Conservation (phyloP, 108 stramenopile species). For the Cafeteria roenbergensis region DNA sequence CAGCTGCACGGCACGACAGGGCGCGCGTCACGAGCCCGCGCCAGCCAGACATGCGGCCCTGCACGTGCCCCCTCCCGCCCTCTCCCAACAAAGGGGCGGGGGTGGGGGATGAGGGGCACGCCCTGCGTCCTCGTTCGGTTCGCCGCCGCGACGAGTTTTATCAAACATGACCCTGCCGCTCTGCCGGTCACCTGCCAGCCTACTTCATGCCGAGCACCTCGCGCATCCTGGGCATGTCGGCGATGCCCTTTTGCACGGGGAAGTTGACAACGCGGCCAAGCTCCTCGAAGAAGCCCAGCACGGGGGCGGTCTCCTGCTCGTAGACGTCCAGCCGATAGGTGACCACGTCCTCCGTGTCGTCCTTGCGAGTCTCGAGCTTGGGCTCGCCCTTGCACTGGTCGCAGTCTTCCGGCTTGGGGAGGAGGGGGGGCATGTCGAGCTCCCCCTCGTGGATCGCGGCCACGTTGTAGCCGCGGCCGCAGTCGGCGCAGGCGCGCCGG, state of each 20-base stretch:
- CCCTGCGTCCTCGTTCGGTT: too few relatives aligned
- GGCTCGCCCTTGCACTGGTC: conserved; percentile 11
- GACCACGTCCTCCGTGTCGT: conserved; percentile 19
- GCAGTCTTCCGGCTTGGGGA: conserved; percentile 1
- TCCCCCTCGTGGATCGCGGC: neutral
- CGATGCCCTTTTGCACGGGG: neutral
- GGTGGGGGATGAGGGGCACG: too few relatives aligned
- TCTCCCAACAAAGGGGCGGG: too few relatives aligned
- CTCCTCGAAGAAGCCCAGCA: conserved; percentile 13
- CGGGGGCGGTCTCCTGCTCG: conserved; percentile 11
- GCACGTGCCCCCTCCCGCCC: too few relatives aligned
- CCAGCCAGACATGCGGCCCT: too few relatives aligned
- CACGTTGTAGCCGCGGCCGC: neutral
- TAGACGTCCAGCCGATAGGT: conserved; percentile 16
- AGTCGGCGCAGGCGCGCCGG: conserved; percentile 1
- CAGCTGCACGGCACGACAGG: too few relatives aligned
- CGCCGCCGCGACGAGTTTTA: too few relatives aligned
- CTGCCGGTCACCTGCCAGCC: too few relatives aligned
- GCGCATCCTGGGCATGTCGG: neutral
- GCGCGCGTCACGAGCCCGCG: too few relatives aligned
- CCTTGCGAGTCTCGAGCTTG: conserved; percentile 8
- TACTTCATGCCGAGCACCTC: neutral
- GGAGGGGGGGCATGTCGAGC: conserved; percentile 17
- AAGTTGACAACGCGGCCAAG: neutral
- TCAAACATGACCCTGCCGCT: too few relatives aligned